A percentile compares a stretch with the other conserved stretches of the same genome.
phyloP scores from a whole-genome alignment of 495 filamentous ascomycete species.

The Jackrogersella multiformis region DNA sequence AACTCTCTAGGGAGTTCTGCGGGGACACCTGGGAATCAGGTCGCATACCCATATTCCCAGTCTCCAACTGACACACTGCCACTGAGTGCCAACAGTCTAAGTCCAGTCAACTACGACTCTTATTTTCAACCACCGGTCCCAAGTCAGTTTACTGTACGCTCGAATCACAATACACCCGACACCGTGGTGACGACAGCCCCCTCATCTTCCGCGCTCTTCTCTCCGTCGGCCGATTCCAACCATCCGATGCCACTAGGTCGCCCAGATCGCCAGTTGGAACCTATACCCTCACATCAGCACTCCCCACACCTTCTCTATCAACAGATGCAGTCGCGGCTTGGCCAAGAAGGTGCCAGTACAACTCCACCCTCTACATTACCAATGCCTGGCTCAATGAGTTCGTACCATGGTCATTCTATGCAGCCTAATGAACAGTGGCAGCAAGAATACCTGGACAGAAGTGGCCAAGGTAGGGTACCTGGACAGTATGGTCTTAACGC shows the following conservation, averaged over 20 bases:
- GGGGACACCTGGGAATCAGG: neutral
- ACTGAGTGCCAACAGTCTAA: neutral
- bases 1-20: neutral
- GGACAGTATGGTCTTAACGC: neutral
- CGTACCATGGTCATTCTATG: neutral
- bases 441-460: constrained; percentile 1
- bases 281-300: neutral
- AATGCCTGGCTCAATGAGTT: neutral
- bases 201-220: neutral
- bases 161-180: neutral
- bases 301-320: neutral
- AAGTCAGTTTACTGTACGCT: constrained; percentile 1
- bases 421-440: neutral
- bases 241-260: neutral
- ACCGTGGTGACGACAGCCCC: neutral
- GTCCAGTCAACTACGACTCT: neutral
- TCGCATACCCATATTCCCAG: neutral
- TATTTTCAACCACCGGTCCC: neutral
- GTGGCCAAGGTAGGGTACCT: neutral
- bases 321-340: constrained; percentile 6
- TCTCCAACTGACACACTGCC: constrained; percentile 1
- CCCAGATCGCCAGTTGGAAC: neutral
- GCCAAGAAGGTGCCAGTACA: neutral
- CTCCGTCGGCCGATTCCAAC: neutral
- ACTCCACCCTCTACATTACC: neutral